Percentiles rank a stretch among this genome's conserved stretches.
Evolutionary conservation across 2,329 filamentous ascomycete species (phyloP).

Genomic region (Colletotrichum acutatum): DNA sequence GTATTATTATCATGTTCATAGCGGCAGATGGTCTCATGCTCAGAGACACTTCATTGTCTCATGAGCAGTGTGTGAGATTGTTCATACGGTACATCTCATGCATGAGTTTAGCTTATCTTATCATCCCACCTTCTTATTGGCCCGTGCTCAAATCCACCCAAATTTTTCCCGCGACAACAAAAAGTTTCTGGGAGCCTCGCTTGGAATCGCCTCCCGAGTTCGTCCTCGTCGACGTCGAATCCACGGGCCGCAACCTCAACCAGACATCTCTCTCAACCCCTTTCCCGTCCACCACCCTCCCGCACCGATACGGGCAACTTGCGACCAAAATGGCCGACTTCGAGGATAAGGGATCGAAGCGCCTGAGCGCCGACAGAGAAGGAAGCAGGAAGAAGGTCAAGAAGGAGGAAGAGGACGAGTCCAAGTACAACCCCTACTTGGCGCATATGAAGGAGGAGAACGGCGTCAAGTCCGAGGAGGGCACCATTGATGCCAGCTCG

Average conservation of each 20-base stretch:
- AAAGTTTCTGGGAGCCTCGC: slow-evolving; percentile 30
- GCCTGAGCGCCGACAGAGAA: slow-evolving; percentile 56
- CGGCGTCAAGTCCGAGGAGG: slow-evolving; percentile 40
- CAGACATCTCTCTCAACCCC: slow-evolving; percentile 7
- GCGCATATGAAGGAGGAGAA: slow-evolving; percentile 82
- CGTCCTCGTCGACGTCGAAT: slow-evolving; percentile 18
- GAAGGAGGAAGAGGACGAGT: slow-evolving; percentile 45
- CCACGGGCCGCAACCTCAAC: slow-evolving; percentile 23
- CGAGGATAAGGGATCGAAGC: slow-evolving; percentile 51
- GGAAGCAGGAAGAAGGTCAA: slow-evolving; percentile 57
- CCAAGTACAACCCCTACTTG: slow-evolving; percentile 83
- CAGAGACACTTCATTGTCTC: not conserved
- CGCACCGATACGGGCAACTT: not conserved
- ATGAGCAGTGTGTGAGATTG: not conserved
- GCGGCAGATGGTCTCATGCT: not conserved
- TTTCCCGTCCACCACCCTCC: not conserved
- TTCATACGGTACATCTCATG: not conserved
- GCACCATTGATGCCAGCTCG: slow-evolving; percentile 49
- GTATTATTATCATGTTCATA: no score
- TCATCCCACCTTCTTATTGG: slow-evolving; percentile 30
- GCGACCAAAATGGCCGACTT: slow-evolving; percentile 52
- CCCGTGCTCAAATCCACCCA: slow-evolving; percentile 19
- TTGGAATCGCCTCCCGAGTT: slow-evolving; percentile 2
- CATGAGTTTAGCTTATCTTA: slow-evolving; percentile 28
- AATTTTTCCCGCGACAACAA: slow-evolving; percentile 35